Conservation (phyloP, 371 early-diverging fungal genomes). For the Funneliformis caledonium region DNA sequence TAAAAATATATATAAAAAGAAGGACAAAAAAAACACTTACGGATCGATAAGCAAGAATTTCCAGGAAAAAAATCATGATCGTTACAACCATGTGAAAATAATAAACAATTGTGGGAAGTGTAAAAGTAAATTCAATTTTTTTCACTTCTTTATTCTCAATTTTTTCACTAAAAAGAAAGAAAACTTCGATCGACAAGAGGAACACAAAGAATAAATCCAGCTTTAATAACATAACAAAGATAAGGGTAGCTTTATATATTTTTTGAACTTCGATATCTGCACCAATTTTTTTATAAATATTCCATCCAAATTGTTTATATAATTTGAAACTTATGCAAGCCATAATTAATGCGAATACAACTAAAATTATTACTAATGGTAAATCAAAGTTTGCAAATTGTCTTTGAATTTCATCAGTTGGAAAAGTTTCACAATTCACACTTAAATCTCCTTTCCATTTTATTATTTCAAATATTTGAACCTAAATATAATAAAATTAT, state of each 20-base stretch:
- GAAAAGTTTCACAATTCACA: background rate
- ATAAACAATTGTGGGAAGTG: background rate
- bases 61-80: slow-evolving; percentile 14
- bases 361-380: background rate
- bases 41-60: slow-evolving; percentile 15
- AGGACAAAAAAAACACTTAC: background rate
- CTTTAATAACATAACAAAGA: slow-evolving; percentile 33
- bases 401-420: no score
- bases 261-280: slow-evolving; percentile 84
- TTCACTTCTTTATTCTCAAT: background rate
- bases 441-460: background rate
- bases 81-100: slow-evolving; percentile 35
- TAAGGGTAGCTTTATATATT: slow-evolving; percentile 12
- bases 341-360: slow-evolving; percentile 7
- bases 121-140: background rate
- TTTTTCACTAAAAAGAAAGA: background rate
- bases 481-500: slow-evolving; percentile 17
- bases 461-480: slow-evolving; percentile 20
- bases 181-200: background rate
- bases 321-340: slow-evolving; percentile 45
- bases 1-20: background rate
- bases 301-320: slow-evolving; percentile 92
- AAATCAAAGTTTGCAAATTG: background rate
- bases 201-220: slow-evolving; percentile 29
- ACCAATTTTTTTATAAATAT: slow-evolving; percentile 93